phyloP scores from a whole-genome alignment of 495 filamentous ascomycete species.

The Penicillium ucsense region DNA sequence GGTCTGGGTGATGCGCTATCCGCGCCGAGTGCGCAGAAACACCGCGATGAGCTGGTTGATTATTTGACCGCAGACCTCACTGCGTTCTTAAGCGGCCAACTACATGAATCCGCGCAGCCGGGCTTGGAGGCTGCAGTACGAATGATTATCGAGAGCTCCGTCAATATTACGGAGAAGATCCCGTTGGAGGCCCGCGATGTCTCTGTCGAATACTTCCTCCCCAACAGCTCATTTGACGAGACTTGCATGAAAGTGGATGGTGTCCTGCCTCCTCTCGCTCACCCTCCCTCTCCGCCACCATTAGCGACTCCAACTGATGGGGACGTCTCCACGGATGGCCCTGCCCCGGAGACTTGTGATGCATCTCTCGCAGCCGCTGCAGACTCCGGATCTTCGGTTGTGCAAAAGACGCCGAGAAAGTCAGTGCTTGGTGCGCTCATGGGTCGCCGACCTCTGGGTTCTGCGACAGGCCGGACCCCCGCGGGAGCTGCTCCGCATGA shows the following conservation, averaged over 20 bases:
- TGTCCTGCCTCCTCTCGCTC: conserved; percentile 60
- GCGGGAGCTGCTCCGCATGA: conserved; percentile 1
- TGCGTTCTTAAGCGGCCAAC: conserved; percentile 54
- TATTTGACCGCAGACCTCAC: conserved; percentile 62
- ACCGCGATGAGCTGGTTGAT: conserved; percentile 56
- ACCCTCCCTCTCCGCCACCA: conserved; percentile 28
- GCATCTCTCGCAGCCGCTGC: not conserved
- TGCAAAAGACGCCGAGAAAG: conserved; percentile 11
- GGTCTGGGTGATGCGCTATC: conserved; percentile 67
- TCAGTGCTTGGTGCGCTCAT: conserved; percentile 44
- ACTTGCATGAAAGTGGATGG: conserved; percentile 80
- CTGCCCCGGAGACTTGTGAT: no score
- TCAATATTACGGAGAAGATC: conserved; percentile 76
- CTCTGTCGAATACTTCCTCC: conserved; percentile 71
- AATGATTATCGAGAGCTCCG: conserved; percentile 89
- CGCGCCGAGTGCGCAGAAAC: conserved; percentile 51
- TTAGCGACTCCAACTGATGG: no score
- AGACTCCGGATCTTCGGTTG: conserved; percentile 19
- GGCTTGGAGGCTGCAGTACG: conserved; percentile 72
- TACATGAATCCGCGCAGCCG: conserved; percentile 63
- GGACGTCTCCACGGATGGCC: no score
- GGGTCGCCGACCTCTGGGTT: conserved; percentile 22
- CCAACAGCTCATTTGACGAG: conserved; percentile 54
- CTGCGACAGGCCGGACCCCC: conserved; percentile 4
- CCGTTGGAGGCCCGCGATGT: conserved; percentile 90